Evolutionary conservation across 1,139 yeast genomes (phyloP).

Genomic region (Blastobotrys apis): DNA sequence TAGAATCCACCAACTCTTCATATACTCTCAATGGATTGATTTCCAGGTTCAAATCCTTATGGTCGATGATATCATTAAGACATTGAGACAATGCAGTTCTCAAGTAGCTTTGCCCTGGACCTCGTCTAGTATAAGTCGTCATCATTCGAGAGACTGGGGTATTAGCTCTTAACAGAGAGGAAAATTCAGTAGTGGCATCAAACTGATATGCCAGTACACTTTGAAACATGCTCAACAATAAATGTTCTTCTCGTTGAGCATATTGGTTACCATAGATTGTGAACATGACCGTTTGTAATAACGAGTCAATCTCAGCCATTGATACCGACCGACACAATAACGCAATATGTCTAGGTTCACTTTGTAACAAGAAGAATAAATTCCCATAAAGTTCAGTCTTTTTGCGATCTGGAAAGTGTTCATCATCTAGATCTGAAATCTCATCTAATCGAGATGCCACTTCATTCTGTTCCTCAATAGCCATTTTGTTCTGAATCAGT

Average conservation of each 20-base stretch:
- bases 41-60: slow-evolving; percentile 33
- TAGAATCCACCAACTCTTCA: slow-evolving; percentile 30
- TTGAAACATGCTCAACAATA: slow-evolving; percentile 40
- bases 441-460: slow-evolving; percentile 35
- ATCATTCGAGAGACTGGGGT: slow-evolving; percentile 44
- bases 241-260: slow-evolving; percentile 42
- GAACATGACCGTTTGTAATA: slow-evolving; percentile 43
- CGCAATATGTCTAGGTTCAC: slow-evolving; percentile 41
- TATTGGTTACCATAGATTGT: slow-evolving; percentile 44
- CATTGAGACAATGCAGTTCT: slow-evolving; percentile 35
- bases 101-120: slow-evolving; percentile 42
- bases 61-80: slow-evolving; percentile 34
- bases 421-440: slow-evolving; percentile 17
- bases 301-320: slow-evolving; percentile 40
- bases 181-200: slow-evolving; percentile 38
- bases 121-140: slow-evolving; percentile 43
- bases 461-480: slow-evolving; percentile 38
- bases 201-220: slow-evolving; percentile 40
- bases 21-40: slow-evolving; percentile 38
- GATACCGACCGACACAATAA: slow-evolving; percentile 36
- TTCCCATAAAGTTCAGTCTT: slow-evolving; percentile 37
- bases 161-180: slow-evolving; percentile 39
- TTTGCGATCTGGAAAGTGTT: slow-evolving; percentile 31
- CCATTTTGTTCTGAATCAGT: slow-evolving; percentile 41
- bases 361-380: slow-evolving; percentile 39